A percentile compares a stretch with the other conserved stretches of the same genome.
phyloP scores from a whole-genome alignment of 163 green algal genomes.

The Trebouxia gelatinosa region DNA sequence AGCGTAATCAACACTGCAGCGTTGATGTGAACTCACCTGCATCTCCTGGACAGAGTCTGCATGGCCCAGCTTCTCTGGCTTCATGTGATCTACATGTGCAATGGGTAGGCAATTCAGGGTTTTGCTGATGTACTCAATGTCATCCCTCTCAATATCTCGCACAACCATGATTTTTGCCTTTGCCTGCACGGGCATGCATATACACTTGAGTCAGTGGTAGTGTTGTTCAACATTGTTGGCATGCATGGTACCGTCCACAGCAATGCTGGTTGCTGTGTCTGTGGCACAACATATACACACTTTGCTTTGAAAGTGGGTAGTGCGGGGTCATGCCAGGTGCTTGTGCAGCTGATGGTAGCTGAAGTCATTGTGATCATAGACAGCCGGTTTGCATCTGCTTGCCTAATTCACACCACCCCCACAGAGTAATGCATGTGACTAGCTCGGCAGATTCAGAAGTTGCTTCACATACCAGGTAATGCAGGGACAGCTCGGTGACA shows the following conservation, averaged over 20 bases:
- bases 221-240: neutral
- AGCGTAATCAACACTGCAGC: no score
- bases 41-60: conserved; percentile 91
- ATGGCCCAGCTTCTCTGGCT: conserved; percentile 90
- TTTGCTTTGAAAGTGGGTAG: no score
- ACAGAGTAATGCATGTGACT: no score
- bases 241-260: no score
- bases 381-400: no score
- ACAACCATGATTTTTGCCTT: conserved; percentile 99
- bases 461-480: conserved; percentile 83
- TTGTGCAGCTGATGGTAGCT: no score
- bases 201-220: neutral
- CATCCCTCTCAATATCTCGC: conserved; percentile 93
- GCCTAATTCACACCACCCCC: no score
- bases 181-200: conserved; percentile 51
- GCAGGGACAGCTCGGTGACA: conserved; percentile 93
- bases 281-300: no score
- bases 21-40: conserved; percentile 55
- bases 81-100: conserved; percentile 94
- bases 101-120: conserved; percentile 92
- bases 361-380: no score
- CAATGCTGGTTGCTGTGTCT: no score
- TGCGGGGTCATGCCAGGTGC: no score
- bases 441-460: no score
- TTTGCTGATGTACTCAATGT: conserved; percentile 99